Evolutionary conservation across 768 basidiomycete genomes (phyloP), one percentile per base, ranked within the genome.

Genomic region (Pluteus cervinus): DNA sequence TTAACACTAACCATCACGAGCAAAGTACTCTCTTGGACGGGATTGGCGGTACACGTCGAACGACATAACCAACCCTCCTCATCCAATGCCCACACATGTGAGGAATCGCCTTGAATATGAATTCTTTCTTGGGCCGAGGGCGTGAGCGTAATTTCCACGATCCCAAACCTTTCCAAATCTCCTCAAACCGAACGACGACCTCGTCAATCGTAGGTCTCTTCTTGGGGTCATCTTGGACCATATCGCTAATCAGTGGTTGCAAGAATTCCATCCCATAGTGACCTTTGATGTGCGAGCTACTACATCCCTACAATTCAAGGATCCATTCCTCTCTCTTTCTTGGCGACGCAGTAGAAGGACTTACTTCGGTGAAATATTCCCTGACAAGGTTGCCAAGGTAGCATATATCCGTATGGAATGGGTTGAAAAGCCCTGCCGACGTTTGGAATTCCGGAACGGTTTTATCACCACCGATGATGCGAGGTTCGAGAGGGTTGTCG

Each of bases 391-490:
- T 71, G 0, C 68, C 69, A 1, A 71, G 42, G 21, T 62, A 62
- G 41, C 67, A 73, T 3, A 73, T 50, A 23, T 74, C 72, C 0
- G 60, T 62, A 0, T 60, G 49, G 30, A 73, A 74, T 0, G 68
- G 65, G 41, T 73, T 45, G 7, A 55, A 48, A 0, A 50, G 57
- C 1, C 46, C 76, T 71, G 3, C 61, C 69, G 0, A 69, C 71
- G 5, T 45, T 43, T 2, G 66, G 16, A 46, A 61, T 9, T 58
- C 61, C 17, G 47, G 48, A 20, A 59, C 65, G 28, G 47, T 65
- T 18, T 61, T 49, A 7, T 69, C 63, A 7, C 66, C 64, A 29
- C 64, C 56, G 54, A n/a, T n/a, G n/a, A n/a, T 51, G 0, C 60
- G 55, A 4, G 42, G 29, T 21, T 57, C 61, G 0, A 42, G 43